Conservation (phyloP, 208 protist species). For the Acanthamoeba castellanii region DNA sequence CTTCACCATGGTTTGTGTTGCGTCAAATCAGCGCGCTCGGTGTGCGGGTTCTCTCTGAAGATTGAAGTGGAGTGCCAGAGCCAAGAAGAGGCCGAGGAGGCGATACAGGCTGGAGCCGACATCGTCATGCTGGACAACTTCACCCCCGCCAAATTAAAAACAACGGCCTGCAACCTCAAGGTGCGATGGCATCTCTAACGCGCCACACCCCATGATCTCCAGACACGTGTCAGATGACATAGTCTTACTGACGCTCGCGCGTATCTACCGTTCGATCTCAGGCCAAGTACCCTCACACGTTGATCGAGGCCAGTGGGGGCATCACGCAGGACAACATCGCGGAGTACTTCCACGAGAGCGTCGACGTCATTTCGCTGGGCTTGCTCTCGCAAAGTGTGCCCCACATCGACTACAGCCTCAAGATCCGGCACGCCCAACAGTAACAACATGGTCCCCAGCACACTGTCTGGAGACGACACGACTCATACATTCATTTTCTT, state of each 20-base stretch:
- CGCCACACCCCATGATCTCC: no score
- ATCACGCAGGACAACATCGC: conserved; percentile 87
- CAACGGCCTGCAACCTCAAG: conserved; percentile 83
- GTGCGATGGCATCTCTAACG: background rate
- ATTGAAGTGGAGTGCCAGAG: conserved; percentile 92
- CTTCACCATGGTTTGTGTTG: no score
- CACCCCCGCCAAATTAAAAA: conserved; percentile 73
- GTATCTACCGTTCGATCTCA: background rate
- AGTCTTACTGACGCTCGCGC: no score
- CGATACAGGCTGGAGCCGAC: conserved; percentile 88
- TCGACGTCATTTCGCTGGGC: conserved; percentile 91
- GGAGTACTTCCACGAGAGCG: conserved; percentile 80
- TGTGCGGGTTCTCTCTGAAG: conserved; percentile 90
- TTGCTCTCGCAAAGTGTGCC: conserved; percentile 86
- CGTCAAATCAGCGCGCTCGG: conserved; percentile 30
- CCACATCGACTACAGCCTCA: conserved; percentile 91
- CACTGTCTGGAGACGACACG: no score
- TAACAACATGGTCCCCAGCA: no score
- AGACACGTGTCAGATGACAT: no score
- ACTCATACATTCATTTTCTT: no score
- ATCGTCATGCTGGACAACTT: conserved; percentile 94
- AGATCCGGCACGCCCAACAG: conserved; percentile 83
- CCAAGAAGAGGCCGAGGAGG: conserved; percentile 86
- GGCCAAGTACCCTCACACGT: conserved; percentile 84
- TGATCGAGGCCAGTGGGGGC: conserved; percentile 91